Evolutionary conservation across 257 asterid species (phyloP), one percentile per base, ranked within the genome.

Genomic region (Solanum lycopersicoides): DNA sequence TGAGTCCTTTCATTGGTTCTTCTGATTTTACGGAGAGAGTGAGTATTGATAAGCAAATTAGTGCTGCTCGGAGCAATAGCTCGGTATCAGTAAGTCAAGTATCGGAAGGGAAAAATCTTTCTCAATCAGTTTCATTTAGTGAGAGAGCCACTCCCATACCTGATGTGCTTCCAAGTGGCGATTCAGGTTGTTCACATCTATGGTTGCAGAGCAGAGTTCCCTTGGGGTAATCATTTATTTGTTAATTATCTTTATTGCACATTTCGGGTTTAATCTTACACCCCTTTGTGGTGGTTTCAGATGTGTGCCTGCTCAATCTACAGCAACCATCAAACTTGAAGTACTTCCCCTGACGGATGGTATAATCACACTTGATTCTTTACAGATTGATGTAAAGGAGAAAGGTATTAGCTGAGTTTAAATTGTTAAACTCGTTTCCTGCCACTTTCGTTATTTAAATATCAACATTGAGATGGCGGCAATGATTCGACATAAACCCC

Each of bases 151-250:
- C 71, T 77, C 91, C 93, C 74, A 42, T 88, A 87, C 86, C 94
- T 71, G 98, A 93, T 87, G 95, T 91, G 88, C 93, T 91, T 89
- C 96, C 97, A 84, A 91, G 90, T 84, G 88, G 93, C 83, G 99
- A 95, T 93, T 88, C 92, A 87, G 95, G 98, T 34, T 96, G 99
- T 95, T 91, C 98, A 73, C 99, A 97, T 91, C 91, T 97, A 87
- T 97, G 99, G 99, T 92, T 97, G 90, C 99, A 97, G 93, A 97
- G 99, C 87, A 92, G 98, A 92, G 99, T 96, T 86, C 99, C 99
- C 9, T 91, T 97, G 25, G 99, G 99, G 99, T 97, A 95, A 90
- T 83, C 56, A 53, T 87, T 88, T 47, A 10, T 82, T 34, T 47
- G 30, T 20, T 30, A 47, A 30, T 45, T 50, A 30, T 50, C 42